Percentiles rank a stretch among this genome's conserved stretches.
These are phyloP conservation scores for Xylariaceae sp. DNA, from an alignment of 2,329 filamentous ascomycete genomes.

Conservation along the genomic window DNA sequence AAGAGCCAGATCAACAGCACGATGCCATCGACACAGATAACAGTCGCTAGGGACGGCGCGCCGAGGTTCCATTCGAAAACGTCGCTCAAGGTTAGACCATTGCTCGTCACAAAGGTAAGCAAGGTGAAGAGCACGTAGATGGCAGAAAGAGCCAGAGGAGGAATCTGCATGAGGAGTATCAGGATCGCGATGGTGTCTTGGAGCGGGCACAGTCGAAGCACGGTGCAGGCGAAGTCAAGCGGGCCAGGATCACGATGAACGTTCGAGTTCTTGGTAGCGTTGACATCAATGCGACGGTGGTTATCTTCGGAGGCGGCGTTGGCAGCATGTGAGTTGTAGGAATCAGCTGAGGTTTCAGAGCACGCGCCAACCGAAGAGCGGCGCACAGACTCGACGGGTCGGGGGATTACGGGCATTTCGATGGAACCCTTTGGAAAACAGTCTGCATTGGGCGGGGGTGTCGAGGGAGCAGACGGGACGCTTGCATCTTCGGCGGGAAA, in stretches of 20 bases:
- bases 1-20: slow-evolving; percentile 83
- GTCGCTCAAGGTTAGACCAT: slow-evolving; percentile 78
- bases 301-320: slow-evolving; percentile 41
- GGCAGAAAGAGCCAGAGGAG: slow-evolving; percentile 77
- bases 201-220: slow-evolving; percentile 82
- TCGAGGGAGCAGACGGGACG: slow-evolving; percentile 30
- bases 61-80: slow-evolving; percentile 84
- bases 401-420: slow-evolving; percentile 39
- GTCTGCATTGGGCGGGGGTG: slow-evolving; percentile 36
- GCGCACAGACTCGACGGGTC: slow-evolving; percentile 36
- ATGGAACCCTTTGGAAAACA: slow-evolving; percentile 32
- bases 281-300: slow-evolving; percentile 64
- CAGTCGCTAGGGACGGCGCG: slow-evolving; percentile 78
- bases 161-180: slow-evolving; percentile 89
- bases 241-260: slow-evolving; percentile 67
- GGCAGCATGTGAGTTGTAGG: slow-evolving; percentile 36
- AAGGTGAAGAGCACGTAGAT: slow-evolving; percentile 91
- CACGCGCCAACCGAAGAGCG: slow-evolving; percentile 38
- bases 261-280: slow-evolving; percentile 60
- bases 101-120: slow-evolving; percentile 82
- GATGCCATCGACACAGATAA: slow-evolving; percentile 76
- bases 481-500: slow-evolving; percentile 31
- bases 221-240: slow-evolving; percentile 73
- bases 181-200: slow-evolving; percentile 95
- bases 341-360: slow-evolving; percentile 54